phyloP scores from a whole-genome alignment of 1,139 yeast species.

The Casaregolazyma lundiana region DNA sequence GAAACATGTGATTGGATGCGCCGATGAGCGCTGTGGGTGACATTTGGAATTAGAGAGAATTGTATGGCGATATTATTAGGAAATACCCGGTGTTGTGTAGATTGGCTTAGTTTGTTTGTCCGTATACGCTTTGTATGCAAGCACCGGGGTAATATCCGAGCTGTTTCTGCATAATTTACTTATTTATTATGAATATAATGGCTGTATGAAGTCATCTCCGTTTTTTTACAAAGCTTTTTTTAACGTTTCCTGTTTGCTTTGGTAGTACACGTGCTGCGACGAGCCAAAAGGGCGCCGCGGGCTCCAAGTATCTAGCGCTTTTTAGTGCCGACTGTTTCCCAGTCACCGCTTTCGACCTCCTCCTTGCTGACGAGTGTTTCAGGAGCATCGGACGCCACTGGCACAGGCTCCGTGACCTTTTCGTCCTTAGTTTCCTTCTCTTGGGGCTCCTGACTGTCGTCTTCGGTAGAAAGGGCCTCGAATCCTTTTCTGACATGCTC shows the following conservation, averaged over 20 bases:
- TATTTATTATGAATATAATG: not conserved
- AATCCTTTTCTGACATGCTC: slow-evolving; percentile 36
- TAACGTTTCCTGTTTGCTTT: not conserved
- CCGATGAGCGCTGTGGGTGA: too few relatives aligned
- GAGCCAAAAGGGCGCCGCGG: not conserved
- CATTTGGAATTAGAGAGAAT: too few relatives aligned
- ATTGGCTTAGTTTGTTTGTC: too few relatives aligned
- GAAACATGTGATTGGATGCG: too few relatives aligned
- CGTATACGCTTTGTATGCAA: too few relatives aligned
- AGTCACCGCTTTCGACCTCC: slow-evolving; percentile 49
- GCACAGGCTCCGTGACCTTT: slow-evolving; percentile 37
- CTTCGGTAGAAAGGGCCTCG: slow-evolving; percentile 63
- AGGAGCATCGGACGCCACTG: slow-evolving; percentile 15
- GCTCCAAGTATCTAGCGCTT: not conserved
- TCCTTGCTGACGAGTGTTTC: slow-evolving; percentile 29
- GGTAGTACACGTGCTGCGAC: not conserved
- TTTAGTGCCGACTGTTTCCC: slow-evolving; percentile 50
- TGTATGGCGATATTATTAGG: too few relatives aligned
- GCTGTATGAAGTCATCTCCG: not conserved
- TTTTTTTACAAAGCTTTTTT: not conserved
- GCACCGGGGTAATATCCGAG: too few relatives aligned
- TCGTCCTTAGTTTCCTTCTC: slow-evolving; percentile 28
- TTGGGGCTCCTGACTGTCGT: slow-evolving; percentile 51
- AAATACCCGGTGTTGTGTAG: too few relatives aligned
- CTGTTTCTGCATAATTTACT: not conserved